A percentile compares a stretch with the other conserved stretches of the same genome.
These are phyloP conservation scores for Aspergillus carlsbadensis DNA, from an alignment of 495 filamentous ascomycete genomes.

Conservation along the genomic window DNA sequence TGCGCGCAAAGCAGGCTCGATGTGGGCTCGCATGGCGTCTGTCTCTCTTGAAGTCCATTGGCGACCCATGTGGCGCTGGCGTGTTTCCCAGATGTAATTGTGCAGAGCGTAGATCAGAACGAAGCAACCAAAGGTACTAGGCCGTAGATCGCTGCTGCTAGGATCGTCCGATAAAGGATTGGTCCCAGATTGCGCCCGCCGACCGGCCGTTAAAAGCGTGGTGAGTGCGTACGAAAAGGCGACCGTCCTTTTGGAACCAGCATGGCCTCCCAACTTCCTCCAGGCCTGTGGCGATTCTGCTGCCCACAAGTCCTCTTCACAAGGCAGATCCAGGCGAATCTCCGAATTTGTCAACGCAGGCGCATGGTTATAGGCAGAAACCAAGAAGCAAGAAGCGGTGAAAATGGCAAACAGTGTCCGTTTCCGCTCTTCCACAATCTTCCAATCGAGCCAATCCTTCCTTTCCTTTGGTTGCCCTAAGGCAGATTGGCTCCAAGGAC, in stretches of 20 bases:
- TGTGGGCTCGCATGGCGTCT: conserved; percentile 93
- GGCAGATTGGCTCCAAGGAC: conserved; percentile 29
- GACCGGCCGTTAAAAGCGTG: conserved; percentile 75
- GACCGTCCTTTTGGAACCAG: conserved; percentile 59
- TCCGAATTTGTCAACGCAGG: conserved; percentile 94
- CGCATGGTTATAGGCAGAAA: conserved; percentile 88
- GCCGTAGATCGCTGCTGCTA: conserved; percentile 66
- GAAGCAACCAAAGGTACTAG: conserved; percentile 92
- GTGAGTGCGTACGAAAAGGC: conserved; percentile 77
- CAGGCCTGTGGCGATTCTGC: conserved; percentile 80
- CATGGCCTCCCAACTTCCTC: conserved; percentile 69
- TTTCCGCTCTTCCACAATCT: conserved; percentile 85
- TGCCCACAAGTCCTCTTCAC: conserved; percentile 89
- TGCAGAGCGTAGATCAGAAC: conserved; percentile 94
- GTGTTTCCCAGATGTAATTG: conserved; percentile 98
- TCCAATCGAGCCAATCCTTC: conserved; percentile 87
- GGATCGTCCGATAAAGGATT: conserved; percentile 33
- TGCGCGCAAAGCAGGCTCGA: conserved; percentile 89
- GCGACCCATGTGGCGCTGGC: conserved; percentile 84
- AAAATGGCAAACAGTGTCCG: conserved; percentile 92
- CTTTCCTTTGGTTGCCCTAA: conserved; percentile 64
- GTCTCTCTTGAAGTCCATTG: conserved; percentile 91
- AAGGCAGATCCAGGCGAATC: conserved; percentile 85
- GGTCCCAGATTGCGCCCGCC: conserved; percentile 55
- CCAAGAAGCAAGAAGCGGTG: conserved; percentile 83